phyloP scores from a whole-genome alignment of 306 rosid genomes.

The Cicer arietinum region DNA sequence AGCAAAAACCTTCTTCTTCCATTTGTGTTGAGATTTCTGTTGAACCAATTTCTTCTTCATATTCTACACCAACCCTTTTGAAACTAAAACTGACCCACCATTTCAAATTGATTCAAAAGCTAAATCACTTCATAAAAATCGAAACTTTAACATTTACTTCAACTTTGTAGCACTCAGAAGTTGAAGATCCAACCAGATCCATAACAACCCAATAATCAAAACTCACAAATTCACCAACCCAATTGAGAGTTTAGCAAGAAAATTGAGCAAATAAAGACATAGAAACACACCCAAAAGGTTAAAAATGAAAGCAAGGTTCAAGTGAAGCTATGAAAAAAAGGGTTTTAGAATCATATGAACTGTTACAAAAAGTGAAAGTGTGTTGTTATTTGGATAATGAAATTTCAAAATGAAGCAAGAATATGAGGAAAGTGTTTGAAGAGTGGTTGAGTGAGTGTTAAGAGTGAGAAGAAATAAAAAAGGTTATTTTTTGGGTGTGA shows the following conservation, averaged over 20 bases:
- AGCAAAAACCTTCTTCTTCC: constrained; percentile 73
- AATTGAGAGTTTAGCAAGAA: constrained; percentile 1
- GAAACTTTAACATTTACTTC: constrained; percentile 41
- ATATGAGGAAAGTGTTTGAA: constrained; percentile 14
- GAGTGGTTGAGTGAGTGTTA: constrained; percentile 11
- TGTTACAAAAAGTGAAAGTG: constrained; percentile 21
- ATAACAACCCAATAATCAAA: constrained; percentile 31
- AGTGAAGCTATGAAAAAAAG: constrained; percentile 40
- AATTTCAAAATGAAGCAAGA: constrained; percentile 32
- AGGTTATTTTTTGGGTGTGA: constrained; percentile 11
- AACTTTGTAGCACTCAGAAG: constrained; percentile 36
- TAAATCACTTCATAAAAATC: constrained; percentile 40
- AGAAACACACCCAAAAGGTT: constrained; percentile 4
- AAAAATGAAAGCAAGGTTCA: constrained; percentile 39
- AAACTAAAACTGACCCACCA: constrained; percentile 49
- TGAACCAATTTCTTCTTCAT: constrained; percentile 82
- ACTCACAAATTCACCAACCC: constrained; percentile 6
- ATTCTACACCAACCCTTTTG: constrained; percentile 48
- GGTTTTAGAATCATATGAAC: constrained; percentile 47
- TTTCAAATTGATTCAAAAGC: constrained; percentile 43
- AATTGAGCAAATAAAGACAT: constrained; percentile 30
- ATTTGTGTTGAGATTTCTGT: constrained; percentile 67
- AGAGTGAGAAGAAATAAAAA: background rate
- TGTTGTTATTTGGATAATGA: constrained; percentile 36
- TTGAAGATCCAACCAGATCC: constrained; percentile 63